Base-by-base conservation (phyloP, 1,284 basidiomycete species). In the Moesziomyces sp. region DNA sequence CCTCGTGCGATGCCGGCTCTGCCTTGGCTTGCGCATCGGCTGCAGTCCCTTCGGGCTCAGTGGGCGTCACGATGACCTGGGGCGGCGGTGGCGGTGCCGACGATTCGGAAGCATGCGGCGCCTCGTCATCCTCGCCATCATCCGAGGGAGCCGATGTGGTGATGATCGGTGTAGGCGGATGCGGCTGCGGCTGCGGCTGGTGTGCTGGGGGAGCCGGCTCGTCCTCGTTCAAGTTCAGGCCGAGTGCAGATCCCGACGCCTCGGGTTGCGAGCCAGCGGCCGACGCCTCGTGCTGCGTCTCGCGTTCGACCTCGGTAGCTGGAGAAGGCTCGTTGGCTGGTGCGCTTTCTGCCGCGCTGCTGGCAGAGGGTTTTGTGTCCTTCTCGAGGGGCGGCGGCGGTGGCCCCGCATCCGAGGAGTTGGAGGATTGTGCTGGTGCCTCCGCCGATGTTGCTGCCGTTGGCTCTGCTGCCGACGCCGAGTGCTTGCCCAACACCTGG, bases 111-210 rank as follows among this genome's bases (percentile, higher is more conserved):
- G 46, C 5, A 5, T 45, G 24, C 11, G 48, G 28, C n/a, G 43
- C 49, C n/a, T 49, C 23, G 47, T 51, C 43, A 13, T 44, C 35
- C 16, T 58, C 52, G 24, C 40, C 63, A 24, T 72, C 69, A 23
- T 72, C 69, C 8, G 63, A 65, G 1, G 69, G 69, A 9, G 52
- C 59, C 0, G 69, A 63, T 18, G 69, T 72, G 52, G 63, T 72
- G 52, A 72, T 66, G 59, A 63, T 67, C 10, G 69, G 63, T 5
- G 58, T 40, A 14, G 66, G 38, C 38, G 38, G 14, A 16, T 16
- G 18, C 16, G 38, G 38, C 18, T 35, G 34, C 34, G 34, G 34
- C 14, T 40, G 38, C 38, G 38, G 14, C 18, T 11, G 38, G 16
- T 16, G 35, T 24, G 48, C 18, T 7, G 52, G 10, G 18, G 58